phyloP scores from a whole-genome alignment of 2,329 filamentous ascomycete genomes.

The Dothiorella sarmentorum region DNA sequence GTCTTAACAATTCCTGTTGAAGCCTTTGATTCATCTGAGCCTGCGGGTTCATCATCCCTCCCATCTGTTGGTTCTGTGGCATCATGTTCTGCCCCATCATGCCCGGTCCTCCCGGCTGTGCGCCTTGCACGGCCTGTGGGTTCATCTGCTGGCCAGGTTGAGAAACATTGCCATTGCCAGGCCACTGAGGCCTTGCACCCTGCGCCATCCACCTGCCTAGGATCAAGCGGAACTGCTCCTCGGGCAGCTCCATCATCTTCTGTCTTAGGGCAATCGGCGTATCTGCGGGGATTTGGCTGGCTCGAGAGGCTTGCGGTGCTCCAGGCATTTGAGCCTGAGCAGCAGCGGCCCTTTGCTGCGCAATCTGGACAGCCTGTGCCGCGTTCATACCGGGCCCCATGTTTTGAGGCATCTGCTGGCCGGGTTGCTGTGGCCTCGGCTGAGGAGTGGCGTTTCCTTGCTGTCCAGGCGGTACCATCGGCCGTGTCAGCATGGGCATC shows the following conservation, averaged over 20 bases:
- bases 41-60: neutral
- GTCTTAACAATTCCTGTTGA: constrained; percentile 13
- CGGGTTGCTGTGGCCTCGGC: constrained; percentile 33
- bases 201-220: neutral
- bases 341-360: constrained; percentile 32
- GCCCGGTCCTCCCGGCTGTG: constrained; percentile 28
- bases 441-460: constrained; percentile 34
- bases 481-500: constrained; percentile 49
- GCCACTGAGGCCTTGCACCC: neutral
- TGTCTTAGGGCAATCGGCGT: constrained; percentile 30
- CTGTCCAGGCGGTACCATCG: constrained; percentile 47
- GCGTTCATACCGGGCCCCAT: constrained; percentile 25
- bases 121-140: constrained; percentile 25
- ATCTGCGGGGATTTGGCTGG: constrained; percentile 32
- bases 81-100: constrained; percentile 29
- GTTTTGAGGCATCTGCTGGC: constrained; percentile 34
- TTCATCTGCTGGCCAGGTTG: constrained; percentile 34
- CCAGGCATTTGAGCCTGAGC: constrained; percentile 27
- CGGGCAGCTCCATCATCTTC: constrained; percentile 35
- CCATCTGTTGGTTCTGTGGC: constrained; percentile 24
- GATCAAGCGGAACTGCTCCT: constrained; percentile 28
- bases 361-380: constrained; percentile 32
- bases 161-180: neutral
- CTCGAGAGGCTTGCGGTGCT: constrained; percentile 32
- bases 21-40: constrained; percentile 21